Base-by-base conservation (phyloP, 805 yeast species). In the Vanderwaltozyma polyspora region DNA sequence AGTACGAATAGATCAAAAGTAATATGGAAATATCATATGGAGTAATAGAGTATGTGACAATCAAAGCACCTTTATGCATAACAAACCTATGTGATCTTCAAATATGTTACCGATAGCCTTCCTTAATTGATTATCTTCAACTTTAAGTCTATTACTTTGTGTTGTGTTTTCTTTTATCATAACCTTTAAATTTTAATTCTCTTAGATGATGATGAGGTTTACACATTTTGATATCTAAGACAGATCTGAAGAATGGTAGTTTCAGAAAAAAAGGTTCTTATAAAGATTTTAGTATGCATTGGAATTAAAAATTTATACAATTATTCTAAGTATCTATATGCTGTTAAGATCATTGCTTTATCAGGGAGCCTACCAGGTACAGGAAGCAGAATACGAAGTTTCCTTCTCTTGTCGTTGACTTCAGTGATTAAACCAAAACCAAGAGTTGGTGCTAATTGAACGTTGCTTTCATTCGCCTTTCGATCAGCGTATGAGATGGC, bases 291-390 rank as follows among this genome's bases (percentile, higher is more conserved):
- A n/a, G n/a, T n/a, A n/a, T n/a, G n/a, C n/a, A n/a, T n/a, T n/a
- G n/a, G n/a, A 31, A 24, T 18, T 14, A 14, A 23, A 9, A 15
- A n/a, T 7, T 16, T 17, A 19, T 29, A 16, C 9, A 16, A 4
- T 19, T 59, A 89, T 62, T 91, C 99, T 33, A 77, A 72, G 55
- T 84, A 91, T 44, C 94, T 77, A 46, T 74, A 76, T 26, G 74
- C 73, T 2, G 96, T 94, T 31, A 87, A 60, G 3, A 91, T 55
- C 48, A 84, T 65, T 2, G 81, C 76, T 42, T 76, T 73, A 18
- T 76, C 67, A 0, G 98, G 98, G 17, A 87, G 62, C 27, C 78
- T 63, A 1, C 94, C 93, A 2, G 95, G 95, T 5, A 84, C 79
- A 0, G 99, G 97, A 41, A 86, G 65, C 41, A 89, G 63, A 7